Evolutionary conservation across 1,139 yeast species (phyloP).

Genomic region (Suhomyces coccinellae): DNA sequence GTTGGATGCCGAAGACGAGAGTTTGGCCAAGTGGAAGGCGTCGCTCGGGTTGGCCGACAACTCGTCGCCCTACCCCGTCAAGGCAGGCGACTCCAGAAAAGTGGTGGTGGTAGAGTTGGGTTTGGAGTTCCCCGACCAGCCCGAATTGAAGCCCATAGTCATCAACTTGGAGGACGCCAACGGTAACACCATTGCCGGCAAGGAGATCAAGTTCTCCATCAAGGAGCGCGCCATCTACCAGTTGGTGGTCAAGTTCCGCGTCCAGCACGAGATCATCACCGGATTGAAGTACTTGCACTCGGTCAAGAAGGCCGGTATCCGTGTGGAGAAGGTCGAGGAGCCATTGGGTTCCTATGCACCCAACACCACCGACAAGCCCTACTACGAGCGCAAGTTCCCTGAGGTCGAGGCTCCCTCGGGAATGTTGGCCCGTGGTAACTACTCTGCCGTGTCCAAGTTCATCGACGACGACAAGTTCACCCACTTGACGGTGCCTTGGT

Average conservation of each 20-base stretch:
- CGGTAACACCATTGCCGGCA: slow-evolving; percentile 48
- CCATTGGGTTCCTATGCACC: slow-evolving; percentile 93
- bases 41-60: slow-evolving; percentile 70
- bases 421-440: slow-evolving; percentile 81
- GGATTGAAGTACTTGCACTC: slow-evolving; percentile 85
- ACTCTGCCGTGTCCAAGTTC: slow-evolving; percentile 78
- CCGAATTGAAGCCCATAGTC: slow-evolving; percentile 56
- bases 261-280: slow-evolving; percentile 89
- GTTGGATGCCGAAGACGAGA: slow-evolving; percentile 88
- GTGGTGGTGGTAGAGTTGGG: slow-evolving; percentile 82
- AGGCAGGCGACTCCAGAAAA: slow-evolving; percentile 69
- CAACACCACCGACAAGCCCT: slow-evolving; percentile 79
- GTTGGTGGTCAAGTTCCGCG: slow-evolving; percentile 72
- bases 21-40: slow-evolving; percentile 89
- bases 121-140: slow-evolving; percentile 60
- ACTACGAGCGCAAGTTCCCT: slow-evolving; percentile 72
- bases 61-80: slow-evolving; percentile 60
- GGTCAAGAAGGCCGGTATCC: slow-evolving; percentile 82
- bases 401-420: slow-evolving; percentile 95
- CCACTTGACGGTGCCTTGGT: slow-evolving; percentile 83
- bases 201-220: slow-evolving; percentile 65
- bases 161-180: slow-evolving; percentile 62
- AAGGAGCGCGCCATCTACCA: slow-evolving; percentile 79
- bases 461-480: slow-evolving; percentile 81
- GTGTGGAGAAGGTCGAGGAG: slow-evolving; percentile 84